These are phyloP conservation scores for Microbotryum intermedium DNA, from an alignment of 1,284 basidiomycete species.

Conservation along the genomic window DNA sequence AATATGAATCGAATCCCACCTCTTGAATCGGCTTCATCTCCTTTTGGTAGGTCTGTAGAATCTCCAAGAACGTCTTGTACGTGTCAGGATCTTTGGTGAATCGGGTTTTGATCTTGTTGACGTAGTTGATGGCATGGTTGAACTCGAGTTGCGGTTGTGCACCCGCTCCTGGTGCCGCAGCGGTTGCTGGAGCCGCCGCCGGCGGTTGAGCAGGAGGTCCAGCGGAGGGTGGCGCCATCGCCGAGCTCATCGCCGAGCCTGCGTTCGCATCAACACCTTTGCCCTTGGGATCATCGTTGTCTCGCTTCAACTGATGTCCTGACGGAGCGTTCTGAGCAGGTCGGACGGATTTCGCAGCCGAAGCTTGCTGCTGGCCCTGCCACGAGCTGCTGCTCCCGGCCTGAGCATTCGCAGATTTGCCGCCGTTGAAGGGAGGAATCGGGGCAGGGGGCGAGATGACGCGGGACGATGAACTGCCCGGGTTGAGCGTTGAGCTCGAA, in stretches of 20 bases:
- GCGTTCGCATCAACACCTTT: not conserved
- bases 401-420: conserved; percentile 17
- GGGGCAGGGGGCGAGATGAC: conserved; percentile 21
- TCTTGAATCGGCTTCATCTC: conserved; percentile 82
- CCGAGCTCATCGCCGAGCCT: not conserved
- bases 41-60: conserved; percentile 93
- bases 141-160: conserved; percentile 53
- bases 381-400: not conserved
- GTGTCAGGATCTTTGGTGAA: conserved; percentile 83
- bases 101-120: conserved; percentile 96
- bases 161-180: conserved; percentile 1
- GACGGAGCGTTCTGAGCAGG: not conserved
- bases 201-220: conserved; percentile 1
- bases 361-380: not conserved
- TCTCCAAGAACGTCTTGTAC: conserved; percentile 96
- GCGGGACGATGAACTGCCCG: conserved; percentile 7
- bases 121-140: conserved; percentile 93
- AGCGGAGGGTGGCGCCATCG: conserved; percentile 5
- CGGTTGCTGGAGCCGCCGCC: conserved; percentile 13
- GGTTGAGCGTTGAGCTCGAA: conserved; percentile 16
- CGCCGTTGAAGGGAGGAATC: conserved; percentile 34
- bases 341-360: not conserved
- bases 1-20: conserved; percentile 46
- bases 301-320: too few species aligned
- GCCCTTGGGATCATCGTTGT: not conserved